A percentile compares a stretch with the other conserved stretches of the same genome.
phyloP scores from a whole-genome alignment of 371 early-diverging fungal species.

The Basidiobolus meristosporus region DNA sequence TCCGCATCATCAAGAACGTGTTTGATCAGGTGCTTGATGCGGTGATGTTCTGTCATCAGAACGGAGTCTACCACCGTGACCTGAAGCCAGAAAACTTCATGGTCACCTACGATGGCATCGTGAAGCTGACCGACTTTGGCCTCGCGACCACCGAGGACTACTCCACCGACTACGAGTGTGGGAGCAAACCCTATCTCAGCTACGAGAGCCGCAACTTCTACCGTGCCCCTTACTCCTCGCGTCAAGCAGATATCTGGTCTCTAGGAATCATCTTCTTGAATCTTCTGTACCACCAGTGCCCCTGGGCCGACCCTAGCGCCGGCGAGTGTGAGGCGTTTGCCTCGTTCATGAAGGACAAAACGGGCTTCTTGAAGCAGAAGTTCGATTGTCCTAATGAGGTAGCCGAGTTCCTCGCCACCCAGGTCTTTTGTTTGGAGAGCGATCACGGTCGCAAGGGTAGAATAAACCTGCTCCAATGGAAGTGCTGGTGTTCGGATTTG shows the following conservation, averaged over 20 bases:
- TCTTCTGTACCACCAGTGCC: constrained; percentile 33
- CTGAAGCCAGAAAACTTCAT: constrained; percentile 40
- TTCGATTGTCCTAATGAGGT: constrained; percentile 22
- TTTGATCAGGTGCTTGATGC: neutral
- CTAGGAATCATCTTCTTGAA: constrained; percentile 41
- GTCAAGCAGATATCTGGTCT: constrained; percentile 37
- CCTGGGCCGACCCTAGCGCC: constrained; percentile 38
- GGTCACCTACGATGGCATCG: constrained; percentile 10
- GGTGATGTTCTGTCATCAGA: constrained; percentile 11
- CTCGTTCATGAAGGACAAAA: constrained; percentile 24
- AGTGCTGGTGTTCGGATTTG: constrained; percentile 6
- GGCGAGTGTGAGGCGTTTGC: constrained; percentile 26
- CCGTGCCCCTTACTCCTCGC: constrained; percentile 21
- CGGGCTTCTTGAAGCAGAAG: constrained; percentile 19
- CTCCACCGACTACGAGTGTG: constrained; percentile 73
- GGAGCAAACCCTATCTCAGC: no score
- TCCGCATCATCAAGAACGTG: neutral
- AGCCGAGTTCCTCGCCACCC: constrained; percentile 25
- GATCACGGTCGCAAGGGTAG: constrained; percentile 9
- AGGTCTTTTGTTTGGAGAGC: constrained; percentile 27
- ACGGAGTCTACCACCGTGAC: constrained; percentile 54
- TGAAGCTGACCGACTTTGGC: constrained; percentile 89
- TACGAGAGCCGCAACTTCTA: constrained; percentile 40
- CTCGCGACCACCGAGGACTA: constrained; percentile 56
- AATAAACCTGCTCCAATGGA: constrained; percentile 10